Evolutionary conservation across 1,284 basidiomycete species (phyloP).

Genomic region (Moesziomyces parantarcticus): DNA sequence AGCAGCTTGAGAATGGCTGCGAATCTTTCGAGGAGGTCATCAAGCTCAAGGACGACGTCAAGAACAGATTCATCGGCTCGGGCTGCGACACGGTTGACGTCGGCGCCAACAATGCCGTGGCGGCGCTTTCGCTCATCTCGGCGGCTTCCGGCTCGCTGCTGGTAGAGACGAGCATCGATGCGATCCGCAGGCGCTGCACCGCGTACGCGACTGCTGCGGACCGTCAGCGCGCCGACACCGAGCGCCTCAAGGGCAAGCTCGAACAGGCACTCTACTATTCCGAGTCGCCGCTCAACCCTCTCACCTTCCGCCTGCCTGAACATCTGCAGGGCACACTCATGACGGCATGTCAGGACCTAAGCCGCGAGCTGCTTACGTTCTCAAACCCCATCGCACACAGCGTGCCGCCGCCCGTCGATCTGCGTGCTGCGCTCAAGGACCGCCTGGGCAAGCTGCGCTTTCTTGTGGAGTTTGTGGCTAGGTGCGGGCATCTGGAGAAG

Average conservation of each 20-base stretch:
- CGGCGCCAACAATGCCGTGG: constrained; percentile 12
- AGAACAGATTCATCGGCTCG: constrained; percentile 65
- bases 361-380: constrained; percentile 70
- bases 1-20: constrained; percentile 37
- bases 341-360: constrained; percentile 77
- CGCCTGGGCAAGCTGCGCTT: constrained; percentile 81
- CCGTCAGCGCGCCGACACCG: constrained; percentile 60
- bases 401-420: constrained; percentile 71
- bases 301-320: constrained; percentile 83
- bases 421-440: constrained; percentile 81
- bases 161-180: constrained; percentile 47
- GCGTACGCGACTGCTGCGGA: constrained; percentile 22
- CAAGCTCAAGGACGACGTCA: constrained; percentile 61
- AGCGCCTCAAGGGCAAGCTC: constrained; percentile 81
- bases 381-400: constrained; percentile 27
- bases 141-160: constrained; percentile 57
- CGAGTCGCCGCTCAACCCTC: constrained; percentile 78
- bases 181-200: constrained; percentile 35
- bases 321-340: constrained; percentile 80
- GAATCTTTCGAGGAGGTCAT: constrained; percentile 66
- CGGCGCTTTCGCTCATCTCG: constrained; percentile 61
- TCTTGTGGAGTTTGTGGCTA: constrained; percentile 81
- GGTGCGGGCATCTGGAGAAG: constrained; percentile 70
- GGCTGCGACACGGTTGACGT: constrained; percentile 39
- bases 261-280: constrained; percentile 88